phyloP scores from a whole-genome alignment of 2,329 filamentous ascomycete species.

The Sporothrix dimorphospora region DNA sequence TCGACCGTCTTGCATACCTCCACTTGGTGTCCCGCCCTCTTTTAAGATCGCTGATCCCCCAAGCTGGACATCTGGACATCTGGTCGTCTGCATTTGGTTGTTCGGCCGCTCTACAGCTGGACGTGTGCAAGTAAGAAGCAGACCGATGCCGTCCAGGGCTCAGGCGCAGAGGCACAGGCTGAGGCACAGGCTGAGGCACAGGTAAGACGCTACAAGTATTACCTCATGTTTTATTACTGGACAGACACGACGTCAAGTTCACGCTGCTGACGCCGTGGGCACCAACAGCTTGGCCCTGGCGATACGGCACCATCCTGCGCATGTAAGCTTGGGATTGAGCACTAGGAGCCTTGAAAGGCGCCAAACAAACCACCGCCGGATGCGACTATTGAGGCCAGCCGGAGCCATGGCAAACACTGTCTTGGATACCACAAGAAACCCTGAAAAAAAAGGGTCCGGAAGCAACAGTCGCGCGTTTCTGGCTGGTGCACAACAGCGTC shows the following conservation, averaged over 20 bases:
- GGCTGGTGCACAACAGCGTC: conserved; percentile 1
- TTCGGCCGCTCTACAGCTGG: not conserved
- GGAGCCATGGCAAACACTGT: conserved; percentile 1
- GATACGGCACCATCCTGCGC: not conserved
- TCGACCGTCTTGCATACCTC: conserved; percentile 1
- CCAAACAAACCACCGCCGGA: conserved; percentile 10
- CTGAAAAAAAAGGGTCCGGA: too few species aligned
- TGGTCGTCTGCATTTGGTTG: not conserved
- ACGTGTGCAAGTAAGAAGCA: not conserved
- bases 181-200: too few species aligned
- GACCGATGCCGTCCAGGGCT: not conserved
- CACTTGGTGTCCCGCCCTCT: not conserved
- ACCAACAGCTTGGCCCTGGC: conserved; percentile 8
- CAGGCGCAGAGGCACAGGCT: too few species aligned
- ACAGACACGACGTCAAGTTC: not conserved
- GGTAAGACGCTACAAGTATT: too few species aligned
- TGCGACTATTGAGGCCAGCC: conserved; percentile 15
- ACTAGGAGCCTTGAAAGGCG: not conserved
- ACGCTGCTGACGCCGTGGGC: not conserved
- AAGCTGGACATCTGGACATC: conserved; percentile 1
- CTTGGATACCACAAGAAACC: not conserved
- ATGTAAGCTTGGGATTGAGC: not conserved
- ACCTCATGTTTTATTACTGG: not conserved
- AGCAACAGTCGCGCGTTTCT: conserved; percentile 14
- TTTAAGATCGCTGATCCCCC: conserved; percentile 4